phyloP scores from a whole-genome alignment of 768 basidiomycete species.

The Pulveroboletus sp. region DNA sequence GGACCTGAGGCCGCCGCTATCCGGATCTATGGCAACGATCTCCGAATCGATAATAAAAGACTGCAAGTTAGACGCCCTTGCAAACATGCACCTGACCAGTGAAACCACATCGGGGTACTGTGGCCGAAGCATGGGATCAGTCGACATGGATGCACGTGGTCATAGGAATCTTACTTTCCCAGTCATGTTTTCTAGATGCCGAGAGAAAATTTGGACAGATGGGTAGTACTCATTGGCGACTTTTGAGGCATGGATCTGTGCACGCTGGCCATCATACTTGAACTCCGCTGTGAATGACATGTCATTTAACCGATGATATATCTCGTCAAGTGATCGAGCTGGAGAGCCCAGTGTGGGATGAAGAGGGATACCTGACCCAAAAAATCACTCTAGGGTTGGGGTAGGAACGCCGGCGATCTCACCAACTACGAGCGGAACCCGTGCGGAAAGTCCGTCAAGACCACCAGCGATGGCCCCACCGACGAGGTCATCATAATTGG shows the following conservation, averaged over 20 bases:
- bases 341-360: slow-evolving; percentile 88
- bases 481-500: slow-evolving; percentile 71
- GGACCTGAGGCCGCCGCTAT: slow-evolving; percentile 59
- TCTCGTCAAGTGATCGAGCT: slow-evolving; percentile 76
- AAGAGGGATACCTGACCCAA: slow-evolving; percentile 67
- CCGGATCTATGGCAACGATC: slow-evolving; percentile 77
- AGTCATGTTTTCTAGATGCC: slow-evolving; percentile 92
- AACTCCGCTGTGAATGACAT: slow-evolving; percentile 82
- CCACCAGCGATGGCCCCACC: slow-evolving; percentile 58
- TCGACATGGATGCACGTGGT: neutral
- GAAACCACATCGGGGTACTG: slow-evolving; percentile 82
- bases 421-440: slow-evolving; percentile 73
- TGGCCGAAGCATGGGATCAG: slow-evolving; percentile 13
- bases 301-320: slow-evolving; percentile 68
- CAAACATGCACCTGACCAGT: slow-evolving; percentile 53
- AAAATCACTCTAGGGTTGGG: slow-evolving; percentile 9
- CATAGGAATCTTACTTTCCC: slow-evolving; percentile 53
- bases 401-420: slow-evolving; percentile 22
- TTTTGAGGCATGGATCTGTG: slow-evolving; percentile 65
- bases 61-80: slow-evolving; percentile 36
- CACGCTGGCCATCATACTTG: slow-evolving; percentile 88
- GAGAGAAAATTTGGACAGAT: slow-evolving; percentile 71
- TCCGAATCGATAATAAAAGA: slow-evolving; percentile 86
- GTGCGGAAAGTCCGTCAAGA: slow-evolving; percentile 53
- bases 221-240: slow-evolving; percentile 24